Conservation (phyloP, 139 green algal genomes). For the Chlorella sorokiniana region DNA sequence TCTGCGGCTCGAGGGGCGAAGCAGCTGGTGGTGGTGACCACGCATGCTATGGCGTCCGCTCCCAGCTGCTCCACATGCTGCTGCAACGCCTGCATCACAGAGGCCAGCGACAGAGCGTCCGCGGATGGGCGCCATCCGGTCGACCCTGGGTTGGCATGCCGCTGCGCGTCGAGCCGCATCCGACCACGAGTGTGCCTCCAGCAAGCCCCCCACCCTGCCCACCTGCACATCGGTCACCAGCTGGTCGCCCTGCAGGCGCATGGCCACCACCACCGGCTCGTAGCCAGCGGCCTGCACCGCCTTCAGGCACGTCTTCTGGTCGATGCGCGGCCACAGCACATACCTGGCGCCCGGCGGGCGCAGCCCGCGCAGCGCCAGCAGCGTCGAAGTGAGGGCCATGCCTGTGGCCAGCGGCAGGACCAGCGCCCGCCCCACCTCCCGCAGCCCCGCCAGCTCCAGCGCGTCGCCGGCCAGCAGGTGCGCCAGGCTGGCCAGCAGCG, state of each 20-base stretch:
- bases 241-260: conserved; percentile 64
- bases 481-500: conserved; percentile 79
- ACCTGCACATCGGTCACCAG: conserved; percentile 83
- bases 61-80: conserved; percentile 51
- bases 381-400: conserved; percentile 85
- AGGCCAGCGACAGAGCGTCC: background rate
- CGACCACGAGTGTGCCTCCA: background rate
- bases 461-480: conserved; percentile 80
- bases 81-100: conserved; percentile 34
- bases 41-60: conserved; percentile 55
- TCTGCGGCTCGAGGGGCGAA: conserved; percentile 89
- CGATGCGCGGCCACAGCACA: conserved; percentile 94
- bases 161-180: no score
- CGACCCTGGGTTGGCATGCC: no score
- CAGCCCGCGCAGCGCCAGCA: conserved; percentile 67
- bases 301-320: conserved; percentile 99
- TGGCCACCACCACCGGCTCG: conserved; percentile 72
- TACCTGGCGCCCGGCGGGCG: conserved; percentile 46
- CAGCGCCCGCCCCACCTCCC: conserved; percentile 64
- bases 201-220: background rate
- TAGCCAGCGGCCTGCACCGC: conserved; percentile 76
- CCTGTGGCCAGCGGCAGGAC: conserved; percentile 93
- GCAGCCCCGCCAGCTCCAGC: conserved; percentile 66
- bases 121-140: no score
- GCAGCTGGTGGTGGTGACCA: conserved; percentile 93